Evolutionary conservation across 148 eudicot species (phyloP).

Genomic region (Polygonum maritimum): DNA sequence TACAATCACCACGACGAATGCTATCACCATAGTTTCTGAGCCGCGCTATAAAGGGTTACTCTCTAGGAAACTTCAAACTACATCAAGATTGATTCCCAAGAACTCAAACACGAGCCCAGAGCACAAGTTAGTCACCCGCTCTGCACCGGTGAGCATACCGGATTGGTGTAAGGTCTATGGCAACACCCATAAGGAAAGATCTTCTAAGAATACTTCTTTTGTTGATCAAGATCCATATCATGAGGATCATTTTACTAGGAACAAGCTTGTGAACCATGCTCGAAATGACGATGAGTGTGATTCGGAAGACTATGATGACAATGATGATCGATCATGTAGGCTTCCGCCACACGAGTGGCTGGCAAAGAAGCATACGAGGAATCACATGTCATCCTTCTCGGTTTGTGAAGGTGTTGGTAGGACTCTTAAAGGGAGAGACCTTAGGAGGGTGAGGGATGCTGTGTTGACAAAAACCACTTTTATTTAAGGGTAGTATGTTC

Average conservation of each 20-base stretch:
- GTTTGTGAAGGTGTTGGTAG: constrained; percentile 81
- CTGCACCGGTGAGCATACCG: constrained; percentile 68
- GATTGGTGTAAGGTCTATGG: constrained; percentile 77
- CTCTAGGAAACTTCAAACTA: constrained; percentile 34
- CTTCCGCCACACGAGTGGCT: constrained; percentile 76
- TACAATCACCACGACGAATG: neutral
- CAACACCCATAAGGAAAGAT: constrained; percentile 15
- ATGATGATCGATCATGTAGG: constrained; percentile 10
- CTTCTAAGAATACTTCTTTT: constrained; percentile 13
- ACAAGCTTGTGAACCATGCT: neutral
- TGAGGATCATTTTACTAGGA: constrained; percentile 6
- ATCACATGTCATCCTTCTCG: constrained; percentile 39
- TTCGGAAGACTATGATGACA: constrained; percentile 22
- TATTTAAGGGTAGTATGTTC: constrained; percentile 15
- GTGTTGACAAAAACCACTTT: constrained; percentile 49
- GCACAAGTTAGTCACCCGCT: constrained; percentile 24
- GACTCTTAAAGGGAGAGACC: constrained; percentile 77
- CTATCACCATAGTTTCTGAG: constrained; percentile 7
- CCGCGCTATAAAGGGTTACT: constrained; percentile 11
- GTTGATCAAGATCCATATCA: constrained; percentile 10
- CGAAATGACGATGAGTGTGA: constrained; percentile 16
- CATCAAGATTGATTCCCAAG: constrained; percentile 50
- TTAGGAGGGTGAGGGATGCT: constrained; percentile 61
- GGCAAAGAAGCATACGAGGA: constrained; percentile 46
- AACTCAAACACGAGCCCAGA: constrained; percentile 17